A percentile compares a stretch with the other conserved stretches of the same genome.
These are phyloP conservation scores for Petunia axillaris DNA, from an alignment of 257 asterid species.

Conservation along the genomic window DNA sequence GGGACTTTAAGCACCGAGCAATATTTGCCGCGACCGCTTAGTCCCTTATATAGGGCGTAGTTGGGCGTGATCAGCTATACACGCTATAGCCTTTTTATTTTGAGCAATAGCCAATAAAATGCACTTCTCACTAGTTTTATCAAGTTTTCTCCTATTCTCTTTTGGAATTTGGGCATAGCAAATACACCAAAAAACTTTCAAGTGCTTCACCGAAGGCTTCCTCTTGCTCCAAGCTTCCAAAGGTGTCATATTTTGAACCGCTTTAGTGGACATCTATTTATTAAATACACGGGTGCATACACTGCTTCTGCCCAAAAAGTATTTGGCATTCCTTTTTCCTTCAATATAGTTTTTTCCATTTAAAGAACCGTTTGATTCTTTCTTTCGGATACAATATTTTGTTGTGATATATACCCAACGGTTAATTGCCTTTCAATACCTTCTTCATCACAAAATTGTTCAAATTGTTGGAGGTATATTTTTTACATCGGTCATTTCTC, in stretches of 20 bases:
- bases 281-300: neutral
- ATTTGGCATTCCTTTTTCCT: constrained; percentile 1
- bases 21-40: no score
- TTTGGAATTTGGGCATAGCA: neutral
- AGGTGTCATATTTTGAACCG: neutral
- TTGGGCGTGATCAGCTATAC: no score
- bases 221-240: neutral
- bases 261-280: neutral
- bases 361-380: constrained; percentile 4
- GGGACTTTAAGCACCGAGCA: no score
- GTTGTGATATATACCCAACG: neutral
- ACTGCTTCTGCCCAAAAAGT: neutral
- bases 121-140: constrained; percentile 1
- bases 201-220: neutral
- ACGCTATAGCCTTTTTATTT: neutral
- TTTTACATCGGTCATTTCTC: constrained; percentile 18
- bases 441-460: neutral
- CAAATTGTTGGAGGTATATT: neutral
- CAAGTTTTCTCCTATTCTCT: neutral
- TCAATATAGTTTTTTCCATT: constrained; percentile 20
- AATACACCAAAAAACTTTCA: neutral
- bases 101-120: neutral
- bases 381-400: neutral
- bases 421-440: constrained; percentile 17
- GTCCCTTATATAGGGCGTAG: no score